Evolutionary conservation across 495 filamentous ascomycete genomes (phyloP), one percentile per base, ranked within the genome.

Genomic region (Glonium stellatum): DNA sequence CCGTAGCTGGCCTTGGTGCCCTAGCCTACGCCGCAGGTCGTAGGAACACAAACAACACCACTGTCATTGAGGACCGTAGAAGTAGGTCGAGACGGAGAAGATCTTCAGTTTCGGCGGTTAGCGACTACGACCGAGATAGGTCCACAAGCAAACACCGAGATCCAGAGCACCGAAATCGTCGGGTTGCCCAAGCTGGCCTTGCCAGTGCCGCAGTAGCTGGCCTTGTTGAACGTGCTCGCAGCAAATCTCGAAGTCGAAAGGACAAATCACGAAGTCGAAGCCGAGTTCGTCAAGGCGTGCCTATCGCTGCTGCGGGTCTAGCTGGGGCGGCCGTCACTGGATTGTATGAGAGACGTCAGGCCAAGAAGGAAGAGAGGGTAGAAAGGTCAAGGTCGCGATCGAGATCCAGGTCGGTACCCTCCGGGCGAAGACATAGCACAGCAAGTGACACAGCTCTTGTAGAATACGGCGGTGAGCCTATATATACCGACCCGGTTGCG

Each of bases 131-230:
- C 36, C 11, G 53, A 39, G 55, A 25, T 19, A 42, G 63, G 35
- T 62, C 64, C 13, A 19, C 19, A 8, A 65, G 74, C 63, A 78
- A 73, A 44, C 75, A 69, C 49, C 56, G 56, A 71, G 65, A 83
- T 75, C 71, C 74, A 71, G 80, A 84, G 72, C 84, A 88, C 60
- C 79, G 87, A 19, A 82, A 84, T 31, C 78, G 82, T 52, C 83
- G 82, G 37, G 81, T 89, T 51, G 89, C 89, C 37, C 88, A 89
- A 66, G 90, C 85, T 52, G 91, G 85, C 60, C 70, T 87, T 41
- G 90, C 87, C 25, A 87, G 87, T 56, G 88, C 91, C 53, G 89
- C 88, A 15, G 79, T 86, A 2, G 88, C 86, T 49, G 90, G 87
- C 11, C 69, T 95, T 15, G 83, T 87, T 41, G 82, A 97, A 58